These are phyloP conservation scores for Uncinocarpus reesii DNA, from an alignment of 2,329 filamentous ascomycete species.

Conservation along the genomic window DNA sequence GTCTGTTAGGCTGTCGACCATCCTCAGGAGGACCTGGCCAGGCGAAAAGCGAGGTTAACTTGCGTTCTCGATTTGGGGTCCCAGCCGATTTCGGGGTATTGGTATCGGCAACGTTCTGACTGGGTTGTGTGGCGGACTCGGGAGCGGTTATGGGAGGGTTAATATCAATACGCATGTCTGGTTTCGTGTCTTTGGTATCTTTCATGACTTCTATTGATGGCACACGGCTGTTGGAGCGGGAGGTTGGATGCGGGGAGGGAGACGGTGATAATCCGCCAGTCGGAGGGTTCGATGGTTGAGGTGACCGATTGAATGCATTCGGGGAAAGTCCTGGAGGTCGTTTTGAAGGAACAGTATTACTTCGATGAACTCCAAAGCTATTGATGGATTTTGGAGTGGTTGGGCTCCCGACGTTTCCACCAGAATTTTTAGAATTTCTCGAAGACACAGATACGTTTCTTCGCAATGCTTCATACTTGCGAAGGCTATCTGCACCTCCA, in stretches of 20 bases:
- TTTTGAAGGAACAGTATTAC: slow-evolving; percentile 90
- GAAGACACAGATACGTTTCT: slow-evolving; percentile 90
- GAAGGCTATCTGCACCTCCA: slow-evolving; percentile 74
- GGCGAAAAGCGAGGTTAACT: slow-evolving; percentile 57
- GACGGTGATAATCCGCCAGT: slow-evolving; percentile 28
- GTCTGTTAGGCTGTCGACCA: slow-evolving; percentile 70
- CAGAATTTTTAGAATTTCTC: slow-evolving; percentile 70
- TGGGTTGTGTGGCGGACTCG: neutral
- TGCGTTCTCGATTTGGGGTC: slow-evolving; percentile 54
- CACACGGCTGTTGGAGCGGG: slow-evolving; percentile 25
- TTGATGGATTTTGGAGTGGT: slow-evolving; percentile 45
- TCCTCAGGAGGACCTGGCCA: slow-evolving; percentile 55
- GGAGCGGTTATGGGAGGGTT: neutral
- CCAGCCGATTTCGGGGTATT: slow-evolving; percentile 24
- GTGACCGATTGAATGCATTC: slow-evolving; percentile 9
- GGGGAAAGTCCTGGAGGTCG: slow-evolving; percentile 40
- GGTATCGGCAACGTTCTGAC: neutral
- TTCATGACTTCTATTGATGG: slow-evolving; percentile 18
- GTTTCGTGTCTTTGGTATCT: slow-evolving; percentile 10
- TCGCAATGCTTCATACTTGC: slow-evolving; percentile 61
- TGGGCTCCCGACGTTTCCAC: slow-evolving; percentile 54
- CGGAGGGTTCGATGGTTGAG: slow-evolving; percentile 34
- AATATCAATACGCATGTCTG: slow-evolving; percentile 6
- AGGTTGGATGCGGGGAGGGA: slow-evolving; percentile 18
- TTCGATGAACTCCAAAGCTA: slow-evolving; percentile 54